A percentile compares a stretch with the other conserved stretches of the same genome.
phyloP scores from a whole-genome alignment of 202 grass and related monocot species.

The Cymbopogon flexuosus region DNA sequence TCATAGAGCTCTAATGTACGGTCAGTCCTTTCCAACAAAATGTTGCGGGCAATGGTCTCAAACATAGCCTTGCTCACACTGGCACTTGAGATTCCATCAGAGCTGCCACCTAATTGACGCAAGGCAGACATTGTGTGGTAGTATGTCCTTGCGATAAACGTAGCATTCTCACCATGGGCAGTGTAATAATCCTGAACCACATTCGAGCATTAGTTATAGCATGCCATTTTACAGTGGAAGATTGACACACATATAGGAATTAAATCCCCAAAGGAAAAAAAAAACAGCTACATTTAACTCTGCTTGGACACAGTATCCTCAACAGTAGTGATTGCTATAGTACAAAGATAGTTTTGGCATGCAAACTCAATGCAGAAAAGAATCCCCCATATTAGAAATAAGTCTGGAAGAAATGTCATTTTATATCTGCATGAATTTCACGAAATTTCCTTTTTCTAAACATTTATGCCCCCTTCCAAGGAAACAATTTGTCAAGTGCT shows the following conservation, averaged over 20 bases:
- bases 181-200: constrained; percentile 88
- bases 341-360: not conserved
- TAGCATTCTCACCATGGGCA: constrained; percentile 84
- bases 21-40: constrained; percentile 89
- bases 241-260: constrained; percentile 6
- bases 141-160: constrained; percentile 83
- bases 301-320: not conserved
- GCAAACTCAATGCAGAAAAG: not conserved
- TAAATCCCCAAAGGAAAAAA: not conserved
- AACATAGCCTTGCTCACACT: constrained; percentile 91
- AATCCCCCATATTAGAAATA: not conserved
- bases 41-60: constrained; percentile 78
- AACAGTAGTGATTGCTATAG: constrained; percentile 4
- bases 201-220: constrained; percentile 33
- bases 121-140: constrained; percentile 90
- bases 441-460: not conserved
- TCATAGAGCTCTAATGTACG: constrained; percentile 83
- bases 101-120: constrained; percentile 61
- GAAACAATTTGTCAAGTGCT: not conserved
- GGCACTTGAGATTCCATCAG: constrained; percentile 74
- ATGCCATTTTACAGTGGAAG: constrained; percentile 10
- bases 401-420: constrained; percentile 8
- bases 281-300: constrained; percentile 4
- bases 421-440: constrained; percentile 8
- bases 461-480: not conserved